Evolutionary conservation across 2,329 filamentous ascomycete genomes (phyloP).

Genomic region (Didymella pomorum): DNA sequence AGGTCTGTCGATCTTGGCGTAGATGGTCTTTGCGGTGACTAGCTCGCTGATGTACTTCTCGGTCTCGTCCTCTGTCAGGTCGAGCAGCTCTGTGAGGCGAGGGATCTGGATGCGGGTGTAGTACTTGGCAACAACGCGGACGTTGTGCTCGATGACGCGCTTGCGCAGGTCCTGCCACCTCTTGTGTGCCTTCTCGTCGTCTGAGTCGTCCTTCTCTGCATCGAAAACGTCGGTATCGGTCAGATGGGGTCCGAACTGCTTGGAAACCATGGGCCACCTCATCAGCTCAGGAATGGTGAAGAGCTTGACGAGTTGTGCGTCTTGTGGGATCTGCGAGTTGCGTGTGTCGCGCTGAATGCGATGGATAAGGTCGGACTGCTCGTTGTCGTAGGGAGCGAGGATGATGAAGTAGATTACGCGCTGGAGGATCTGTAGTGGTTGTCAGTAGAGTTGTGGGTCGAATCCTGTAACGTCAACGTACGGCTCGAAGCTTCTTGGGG

Average conservation of each 20-base stretch:
- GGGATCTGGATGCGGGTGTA: constrained; percentile 97
- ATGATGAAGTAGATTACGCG: constrained; percentile 98
- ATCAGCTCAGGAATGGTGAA: constrained; percentile 97
- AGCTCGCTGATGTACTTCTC: constrained; percentile 99
- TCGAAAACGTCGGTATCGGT: constrained; percentile 91
- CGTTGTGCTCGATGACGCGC: constrained; percentile 98
- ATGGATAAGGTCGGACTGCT: constrained; percentile 96
- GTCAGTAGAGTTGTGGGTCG: constrained; percentile 8
- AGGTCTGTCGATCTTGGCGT: constrained; percentile 95
- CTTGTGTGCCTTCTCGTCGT: constrained; percentile 80
- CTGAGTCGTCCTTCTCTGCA: constrained; percentile 66
- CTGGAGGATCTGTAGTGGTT: constrained; percentile 73
- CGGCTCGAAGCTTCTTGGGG: constrained; percentile 81
- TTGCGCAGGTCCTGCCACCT: constrained; percentile 96
- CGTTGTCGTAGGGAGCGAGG: constrained; percentile 95
- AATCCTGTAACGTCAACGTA: constrained; percentile 58
- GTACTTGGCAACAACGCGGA: constrained; percentile 96
- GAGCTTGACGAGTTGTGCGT: constrained; percentile 86
- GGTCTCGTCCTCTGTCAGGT: constrained; percentile 92
- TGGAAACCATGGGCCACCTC: constrained; percentile 94
- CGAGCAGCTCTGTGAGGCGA: constrained; percentile 87
- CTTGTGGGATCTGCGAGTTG: constrained; percentile 77
- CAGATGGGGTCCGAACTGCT: constrained; percentile 87
- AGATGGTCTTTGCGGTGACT: constrained; percentile 97
- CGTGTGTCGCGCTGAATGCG: constrained; percentile 87